Evolutionary conservation across 225 moss, liverwort and hornwort species (phyloP), one percentile per base, ranked within the genome.

Genomic region (Marchantia polymorpha): DNA sequence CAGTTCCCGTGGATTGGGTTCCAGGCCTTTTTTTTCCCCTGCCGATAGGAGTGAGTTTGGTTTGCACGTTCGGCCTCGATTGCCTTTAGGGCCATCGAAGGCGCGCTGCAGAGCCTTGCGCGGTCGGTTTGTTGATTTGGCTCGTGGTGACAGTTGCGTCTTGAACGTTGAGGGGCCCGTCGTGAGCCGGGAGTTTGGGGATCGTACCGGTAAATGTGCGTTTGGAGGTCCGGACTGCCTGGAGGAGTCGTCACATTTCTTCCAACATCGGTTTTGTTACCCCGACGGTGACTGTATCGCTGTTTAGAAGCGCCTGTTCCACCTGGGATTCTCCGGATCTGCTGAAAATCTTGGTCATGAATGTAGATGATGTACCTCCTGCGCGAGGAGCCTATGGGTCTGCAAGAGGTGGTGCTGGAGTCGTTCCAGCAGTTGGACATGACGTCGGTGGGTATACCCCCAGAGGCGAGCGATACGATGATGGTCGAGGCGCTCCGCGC

Each of bases 321-420:
- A 47, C 63, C 26, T 66, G 51, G 20, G 52, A 11, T 55, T 78
- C 52, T 76, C 66, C 72, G 73, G 77, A 75, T 76, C 77, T 81
- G 76, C 80, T 83, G 82, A 86, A 73, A 59, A 71, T 83, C 82
- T 84, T 67, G 72, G 81, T 72, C 69, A 81, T 84, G 79, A 87
- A 84, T 84, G 82, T 92, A 99, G 97, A 99, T 82, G 97, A 99
- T 69, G 97, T 92, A 83, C 92, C 93, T 87, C 91, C 92, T 84
- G 82, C 88, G 39, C 89, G 97, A 87, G 84, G 91, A 74, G 88
- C 91, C 59, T 99, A 92, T 89, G 97, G 92, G 86, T 88, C 91
- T 52, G 85, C 89, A 60, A 89, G 97, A 84, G 86, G 84, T 80
- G 89, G 82, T 77, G 83, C 82, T 47, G 89, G 86, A 79, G 89